These are phyloP conservation scores for Arachis stenosperma DNA, from an alignment of 306 rosid genomes.

Conservation along the genomic window DNA sequence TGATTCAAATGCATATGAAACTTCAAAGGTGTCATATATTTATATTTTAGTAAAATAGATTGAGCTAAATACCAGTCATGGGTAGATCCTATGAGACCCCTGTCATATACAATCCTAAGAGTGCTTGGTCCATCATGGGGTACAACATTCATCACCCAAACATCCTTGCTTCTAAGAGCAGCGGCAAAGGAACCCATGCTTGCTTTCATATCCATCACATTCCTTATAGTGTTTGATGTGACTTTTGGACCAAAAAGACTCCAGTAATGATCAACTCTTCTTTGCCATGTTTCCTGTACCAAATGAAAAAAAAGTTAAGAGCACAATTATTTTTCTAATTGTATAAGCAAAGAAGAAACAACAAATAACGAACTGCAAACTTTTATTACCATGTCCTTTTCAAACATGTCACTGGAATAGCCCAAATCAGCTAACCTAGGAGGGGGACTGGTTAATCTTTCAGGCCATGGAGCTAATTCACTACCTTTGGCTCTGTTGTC, in stretches of 20 bases:
- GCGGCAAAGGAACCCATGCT: conserved; percentile 89
- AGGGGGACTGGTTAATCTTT: conserved; percentile 82
- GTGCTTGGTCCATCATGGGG: conserved; percentile 85
- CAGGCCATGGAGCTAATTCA: conserved; percentile 93
- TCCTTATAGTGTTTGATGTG: conserved; percentile 64
- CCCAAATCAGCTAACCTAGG: conserved; percentile 94
- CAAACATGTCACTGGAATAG: conserved; percentile 72
- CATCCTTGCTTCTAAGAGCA: conserved; percentile 71
- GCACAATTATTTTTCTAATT: no score
- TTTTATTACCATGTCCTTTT: conserved; percentile 77
- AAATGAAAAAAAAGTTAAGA: background rate
- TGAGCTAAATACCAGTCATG: conserved; percentile 69
- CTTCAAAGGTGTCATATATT: background rate
- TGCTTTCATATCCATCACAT: conserved; percentile 96
- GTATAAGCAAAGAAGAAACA: no score
- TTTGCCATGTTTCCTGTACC: conserved; percentile 78
- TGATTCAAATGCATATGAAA: no score
- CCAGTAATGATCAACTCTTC: conserved; percentile 85
- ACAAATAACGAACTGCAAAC: background rate
- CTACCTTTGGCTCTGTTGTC: conserved; percentile 76
- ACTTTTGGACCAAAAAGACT: conserved; percentile 68
- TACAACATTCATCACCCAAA: conserved; percentile 98
- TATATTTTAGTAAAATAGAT: conserved; percentile 7
- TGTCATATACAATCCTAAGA: conserved; percentile 77
- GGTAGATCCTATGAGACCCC: conserved; percentile 83